Base-by-base conservation (phyloP, 2,329 filamentous ascomycete species). In the Saccharata proteae region DNA sequence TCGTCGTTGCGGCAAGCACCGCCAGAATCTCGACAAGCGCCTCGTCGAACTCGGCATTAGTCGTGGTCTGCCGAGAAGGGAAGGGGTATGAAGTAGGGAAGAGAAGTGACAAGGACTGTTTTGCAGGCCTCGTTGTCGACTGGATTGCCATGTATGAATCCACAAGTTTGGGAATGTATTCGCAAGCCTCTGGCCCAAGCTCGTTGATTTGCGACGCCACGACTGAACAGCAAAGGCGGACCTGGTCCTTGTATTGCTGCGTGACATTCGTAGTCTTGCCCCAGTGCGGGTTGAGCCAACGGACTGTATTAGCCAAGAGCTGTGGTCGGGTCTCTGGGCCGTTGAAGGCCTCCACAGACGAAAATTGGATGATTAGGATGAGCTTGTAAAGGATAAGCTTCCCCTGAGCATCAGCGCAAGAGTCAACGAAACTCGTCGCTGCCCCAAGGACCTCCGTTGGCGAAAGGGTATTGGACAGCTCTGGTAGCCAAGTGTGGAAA, bases 401-500 rank as follows among this genome's bases (percentile, higher is more conserved):
- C 35, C 90, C 88, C 51, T 86, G 88, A 28, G 92, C 86, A 16
- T 75, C 64, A 3, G 76, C 73, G 58, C 86, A 94, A 1, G 90
- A 84, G 49, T 94, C 85, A 63, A 96, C 79, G 48, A 96, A 93
- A 55, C 88, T 83, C 39, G 92, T 82, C 23, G 86, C 84, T 40
- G 94, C 80, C 46, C 93, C 80, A 31, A 94, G 63, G 26, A 94
- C 88, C 51, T 96, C 88, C 45, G 85, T 79, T 0, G 78, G 76
- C 4, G 70, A 72, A 48, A 96, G 67, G 21, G 90, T 66, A 2
- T 77, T 74, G 0, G 74, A 67, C 7, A 98, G 71, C 50, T 96
- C 88, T 0, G 90, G 88, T n/a, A 98, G 64, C 90, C 90, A 98
- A 0, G 82, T 81, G 50, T 96, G 88, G 52, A 96, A 93, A 52